Percentiles rank a stretch among this genome's conserved stretches.
phyloP scores from a whole-genome alignment of 257 asterid species.

The Gentiana dahurica region DNA sequence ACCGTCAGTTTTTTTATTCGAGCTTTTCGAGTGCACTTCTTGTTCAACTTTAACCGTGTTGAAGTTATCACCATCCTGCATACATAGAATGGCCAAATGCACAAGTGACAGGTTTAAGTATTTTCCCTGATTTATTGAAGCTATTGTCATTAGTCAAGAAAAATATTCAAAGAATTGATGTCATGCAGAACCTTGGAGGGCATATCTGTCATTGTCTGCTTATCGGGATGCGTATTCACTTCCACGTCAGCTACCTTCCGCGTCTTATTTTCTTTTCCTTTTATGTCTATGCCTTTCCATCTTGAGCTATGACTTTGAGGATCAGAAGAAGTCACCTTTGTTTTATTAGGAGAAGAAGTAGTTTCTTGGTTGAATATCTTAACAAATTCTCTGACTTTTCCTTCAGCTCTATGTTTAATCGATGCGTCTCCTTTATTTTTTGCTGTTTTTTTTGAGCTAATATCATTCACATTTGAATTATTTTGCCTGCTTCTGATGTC shows the following conservation, averaged over 20 bases:
- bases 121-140: no score
- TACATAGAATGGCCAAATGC: neutral
- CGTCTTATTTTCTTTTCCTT: slow-evolving; percentile 26
- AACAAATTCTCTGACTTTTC: slow-evolving; percentile 71
- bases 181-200: slow-evolving; percentile 27
- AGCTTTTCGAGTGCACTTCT: slow-evolving; percentile 17
- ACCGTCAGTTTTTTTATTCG: slow-evolving; percentile 12
- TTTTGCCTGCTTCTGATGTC: slow-evolving; percentile 22
- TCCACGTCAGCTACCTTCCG: slow-evolving; percentile 19
- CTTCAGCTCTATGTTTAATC: slow-evolving; percentile 30
- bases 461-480: slow-evolving; percentile 14
- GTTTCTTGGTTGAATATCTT: slow-evolving; percentile 57
- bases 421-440: slow-evolving; percentile 15
- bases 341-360: slow-evolving; percentile 18
- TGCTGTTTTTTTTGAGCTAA: slow-evolving; percentile 15
- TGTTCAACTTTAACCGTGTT: slow-evolving; percentile 24
- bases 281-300: slow-evolving; percentile 22
- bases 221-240: slow-evolving; percentile 20
- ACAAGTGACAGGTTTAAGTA: neutral
- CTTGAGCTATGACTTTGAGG: slow-evolving; percentile 32
- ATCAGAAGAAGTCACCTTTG: slow-evolving; percentile 9
- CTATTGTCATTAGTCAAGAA: no score
- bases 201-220: slow-evolving; percentile 31
- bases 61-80: slow-evolving; percentile 35
- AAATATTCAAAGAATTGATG: neutral